Conservation (phyloP, 176 grass and related monocot species). For the Eremochloa ophiuroides region DNA sequence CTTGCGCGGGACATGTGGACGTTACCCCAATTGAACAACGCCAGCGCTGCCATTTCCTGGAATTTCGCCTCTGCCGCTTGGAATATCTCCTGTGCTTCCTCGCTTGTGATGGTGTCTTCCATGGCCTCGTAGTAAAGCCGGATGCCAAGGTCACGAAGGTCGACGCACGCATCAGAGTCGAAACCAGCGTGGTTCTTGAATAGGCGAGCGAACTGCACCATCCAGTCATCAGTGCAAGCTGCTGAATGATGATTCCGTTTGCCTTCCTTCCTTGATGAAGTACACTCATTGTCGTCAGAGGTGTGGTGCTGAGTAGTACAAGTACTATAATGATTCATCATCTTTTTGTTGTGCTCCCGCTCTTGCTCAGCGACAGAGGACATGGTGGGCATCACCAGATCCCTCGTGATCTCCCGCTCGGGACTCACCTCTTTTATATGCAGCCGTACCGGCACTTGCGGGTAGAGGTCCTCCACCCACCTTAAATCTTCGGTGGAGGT, state of each 20-base stretch:
- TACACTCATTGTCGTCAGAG: conserved; percentile 28
- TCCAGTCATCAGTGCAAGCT: conserved; percentile 63
- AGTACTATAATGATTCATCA: conserved; percentile 24
- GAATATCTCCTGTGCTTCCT: conserved; percentile 85
- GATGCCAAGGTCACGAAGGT: conserved; percentile 70
- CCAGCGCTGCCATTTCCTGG: conserved; percentile 82
- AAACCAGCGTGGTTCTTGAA: conserved; percentile 80
- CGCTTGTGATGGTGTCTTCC: conserved; percentile 82
- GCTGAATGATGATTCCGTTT: not conserved
- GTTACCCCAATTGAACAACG: conserved; percentile 88
- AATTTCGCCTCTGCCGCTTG: conserved; percentile 70
- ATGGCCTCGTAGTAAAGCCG: conserved; percentile 73
- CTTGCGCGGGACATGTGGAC: conserved; percentile 78
- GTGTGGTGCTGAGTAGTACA: too few species aligned
- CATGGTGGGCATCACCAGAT: conserved; percentile 30
- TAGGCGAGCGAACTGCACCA: conserved; percentile 70
- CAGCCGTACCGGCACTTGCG: conserved; percentile 59
- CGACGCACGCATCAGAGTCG: conserved; percentile 66
- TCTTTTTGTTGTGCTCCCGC: too few species aligned
- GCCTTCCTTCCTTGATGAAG: conserved; percentile 23
- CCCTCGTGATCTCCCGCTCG: conserved; percentile 50
- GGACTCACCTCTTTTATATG: conserved; percentile 72
- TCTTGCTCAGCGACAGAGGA: conserved; percentile 16
- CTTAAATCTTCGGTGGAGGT: conserved; percentile 67
- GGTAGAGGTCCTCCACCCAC: conserved; percentile 68